Evolutionary conservation across 2,329 filamentous ascomycete genomes (phyloP), one percentile per base, ranked within the genome.

Genomic region (Leptographium radiaticola): DNA sequence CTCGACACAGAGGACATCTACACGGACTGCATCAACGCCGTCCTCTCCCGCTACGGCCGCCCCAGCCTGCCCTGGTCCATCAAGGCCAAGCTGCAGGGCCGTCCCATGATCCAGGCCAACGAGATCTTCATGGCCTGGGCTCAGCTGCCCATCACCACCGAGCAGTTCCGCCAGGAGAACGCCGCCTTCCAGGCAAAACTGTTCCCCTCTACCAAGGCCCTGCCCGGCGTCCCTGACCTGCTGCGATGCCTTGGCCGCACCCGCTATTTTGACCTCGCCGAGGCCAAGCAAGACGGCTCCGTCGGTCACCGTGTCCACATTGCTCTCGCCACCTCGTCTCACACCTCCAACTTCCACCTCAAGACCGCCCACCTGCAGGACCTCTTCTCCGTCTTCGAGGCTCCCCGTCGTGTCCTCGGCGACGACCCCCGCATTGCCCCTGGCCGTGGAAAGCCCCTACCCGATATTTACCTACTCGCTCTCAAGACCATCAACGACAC

Each of bases 1-100:
- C 86, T 98, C 65, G 84, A 97, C 70, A 89, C 87, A 38, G 93
- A 97, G 73, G 93, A 97, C 63, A 69, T 82, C 54, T 97, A 97
- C 74, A 93, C 89, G 0, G 66, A 79, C 31, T 86, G 87, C 69
- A 86, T 89, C 57, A 96, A 98, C 70, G 74, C 81, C 30, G 79
- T 97, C 40, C 83, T 98, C 42, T 74, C 76, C 54, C 82, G 86
- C 64, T 88, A 93, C 68, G 79, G 76, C 62, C 81, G 81, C 50
- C 85, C 87, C 1, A 67, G 72, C 15, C 74, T 97, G n/a, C 91
- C 93, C 1, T 97, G 93, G 93, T 82, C 80, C 57, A 82, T 98
- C 71, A 97, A 97, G 74, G 90, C 93, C 11, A 86, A 89, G 68
- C 74, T 97, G 12, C 78, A 81, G 62, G 79, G 79, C 55, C 76